Conservation (phyloP, 2,329 filamentous ascomycete species). For the Aspergillus jensenii region DNA sequence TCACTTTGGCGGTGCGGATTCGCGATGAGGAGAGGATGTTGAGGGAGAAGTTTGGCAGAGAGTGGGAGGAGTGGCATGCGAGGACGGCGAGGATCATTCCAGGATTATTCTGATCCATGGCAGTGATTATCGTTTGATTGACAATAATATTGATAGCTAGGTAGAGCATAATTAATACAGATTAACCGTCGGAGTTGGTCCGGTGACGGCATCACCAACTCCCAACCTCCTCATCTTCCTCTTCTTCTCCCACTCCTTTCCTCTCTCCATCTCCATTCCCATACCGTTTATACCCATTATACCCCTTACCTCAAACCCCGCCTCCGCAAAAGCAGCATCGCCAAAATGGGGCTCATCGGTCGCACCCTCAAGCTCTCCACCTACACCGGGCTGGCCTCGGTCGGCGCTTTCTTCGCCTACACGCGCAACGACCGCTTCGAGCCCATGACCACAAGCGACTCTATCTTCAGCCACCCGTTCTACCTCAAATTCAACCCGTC, state of each 20-base stretch:
- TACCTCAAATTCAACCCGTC: constrained; percentile 63
- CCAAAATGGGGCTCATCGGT: constrained; percentile 55
- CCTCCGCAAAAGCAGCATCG: neutral
- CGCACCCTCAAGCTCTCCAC: constrained; percentile 45
- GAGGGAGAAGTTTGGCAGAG: constrained; percentile 44
- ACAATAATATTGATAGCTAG: neutral
- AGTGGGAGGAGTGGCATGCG: constrained; percentile 52
- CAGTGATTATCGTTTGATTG: too few relatives aligned
- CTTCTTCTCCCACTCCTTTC: neutral
- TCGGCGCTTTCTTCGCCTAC: constrained; percentile 55
- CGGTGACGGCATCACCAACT: constrained; percentile 6
- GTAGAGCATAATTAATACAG: too few relatives aligned
- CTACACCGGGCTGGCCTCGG: constrained; percentile 49
- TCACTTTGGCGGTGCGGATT: constrained; percentile 37
- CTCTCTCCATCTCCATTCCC: neutral
- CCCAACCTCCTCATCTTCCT: neutral
- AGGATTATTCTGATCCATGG: constrained; percentile 23
- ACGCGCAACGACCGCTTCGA: constrained; percentile 58
- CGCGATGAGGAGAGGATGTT: constrained; percentile 55
- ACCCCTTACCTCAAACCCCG: neutral
- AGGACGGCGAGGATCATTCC: constrained; percentile 53
- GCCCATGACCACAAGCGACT: constrained; percentile 57
- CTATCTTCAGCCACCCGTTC: constrained; percentile 60
- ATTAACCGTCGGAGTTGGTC: constrained; percentile 12
- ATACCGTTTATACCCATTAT: neutral